Conservation (phyloP, 371 early-diverging fungal genomes). For the Mortierella sp. region DNA sequence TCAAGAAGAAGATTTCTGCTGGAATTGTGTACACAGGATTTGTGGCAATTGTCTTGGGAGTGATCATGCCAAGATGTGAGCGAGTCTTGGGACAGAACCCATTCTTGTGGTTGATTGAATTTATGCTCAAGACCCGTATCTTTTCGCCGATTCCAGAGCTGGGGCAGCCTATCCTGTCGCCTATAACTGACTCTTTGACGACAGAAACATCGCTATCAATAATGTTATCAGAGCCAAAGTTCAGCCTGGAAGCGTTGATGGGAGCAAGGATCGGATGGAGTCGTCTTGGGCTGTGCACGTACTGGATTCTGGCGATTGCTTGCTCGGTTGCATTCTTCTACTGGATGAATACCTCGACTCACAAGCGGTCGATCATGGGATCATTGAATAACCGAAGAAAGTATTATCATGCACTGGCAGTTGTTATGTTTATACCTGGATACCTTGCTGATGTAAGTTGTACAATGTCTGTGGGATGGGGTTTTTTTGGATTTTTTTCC, state of each 20-base stretch:
- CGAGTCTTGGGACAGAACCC: conserved; percentile 52
- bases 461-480: not conserved
- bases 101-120: conserved; percentile 53
- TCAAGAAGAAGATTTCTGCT: conserved; percentile 52
- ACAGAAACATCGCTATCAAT: not conserved
- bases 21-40: conserved; percentile 39
- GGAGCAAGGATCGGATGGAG: conserved; percentile 42
- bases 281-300: conserved; percentile 65
- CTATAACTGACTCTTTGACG: not conserved
- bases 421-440: conserved; percentile 90
- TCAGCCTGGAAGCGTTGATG: conserved; percentile 27
- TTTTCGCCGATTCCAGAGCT: conserved; percentile 12
- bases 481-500: not conserved
- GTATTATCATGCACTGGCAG: conserved; percentile 87
- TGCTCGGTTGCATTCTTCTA: conserved; percentile 71
- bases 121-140: conserved; percentile 40
- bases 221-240: conserved; percentile 12
- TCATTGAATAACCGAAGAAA: conserved; percentile 82
- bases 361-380: conserved; percentile 59
- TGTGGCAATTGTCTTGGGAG: conserved; percentile 29
- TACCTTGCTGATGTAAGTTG: conserved; percentile 76
- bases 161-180: conserved; percentile 14
- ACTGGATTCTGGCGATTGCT: conserved; percentile 69
- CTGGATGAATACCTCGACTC: conserved; percentile 58
- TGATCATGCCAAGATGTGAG: conserved; percentile 51